Evolutionary conservation across 2,329 filamentous ascomycete genomes (phyloP).

Genomic region (Arthrobotrys entomopaga): DNA sequence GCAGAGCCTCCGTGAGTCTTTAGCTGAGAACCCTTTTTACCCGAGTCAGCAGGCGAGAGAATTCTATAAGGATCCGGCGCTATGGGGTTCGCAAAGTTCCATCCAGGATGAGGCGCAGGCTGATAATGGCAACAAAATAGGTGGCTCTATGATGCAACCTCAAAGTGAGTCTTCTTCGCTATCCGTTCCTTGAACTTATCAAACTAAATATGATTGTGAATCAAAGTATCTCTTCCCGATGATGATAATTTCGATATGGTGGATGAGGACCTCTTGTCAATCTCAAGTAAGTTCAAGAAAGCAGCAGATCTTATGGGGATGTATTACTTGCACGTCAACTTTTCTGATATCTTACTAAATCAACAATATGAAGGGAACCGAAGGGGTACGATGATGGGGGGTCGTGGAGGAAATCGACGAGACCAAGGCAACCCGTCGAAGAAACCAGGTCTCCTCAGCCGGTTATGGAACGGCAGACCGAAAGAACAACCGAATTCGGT

Average conservation of each 20-base stretch:
- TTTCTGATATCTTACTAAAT: slow-evolving; percentile 13
- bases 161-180: not conserved
- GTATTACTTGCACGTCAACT: slow-evolving; percentile 12
- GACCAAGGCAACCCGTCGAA: not conserved
- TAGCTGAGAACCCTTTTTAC: slow-evolving; percentile 4
- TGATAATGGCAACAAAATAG: slow-evolving; percentile 5
- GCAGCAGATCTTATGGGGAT: slow-evolving; percentile 5
- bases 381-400: not conserved
- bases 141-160: not conserved
- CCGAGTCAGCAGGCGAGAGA: slow-evolving; percentile 5
- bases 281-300: slow-evolving; percentile 21
- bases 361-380: not conserved
- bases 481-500: slow-evolving; percentile 1
- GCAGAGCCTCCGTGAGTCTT: not conserved
- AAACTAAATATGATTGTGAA: too few relatives aligned
- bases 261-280: not conserved
- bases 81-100: slow-evolving; percentile 1
- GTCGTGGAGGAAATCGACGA: not conserved
- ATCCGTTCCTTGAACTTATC: not conserved
- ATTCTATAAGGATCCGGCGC: slow-evolving; percentile 8
- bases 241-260: not conserved
- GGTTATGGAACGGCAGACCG: not conserved
- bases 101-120: not conserved
- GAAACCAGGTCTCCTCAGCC: not conserved
- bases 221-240: not conserved